Evolutionary conservation across 352 stramenopile species (phyloP).

Genomic region (Globisporangium viniferum): DNA sequence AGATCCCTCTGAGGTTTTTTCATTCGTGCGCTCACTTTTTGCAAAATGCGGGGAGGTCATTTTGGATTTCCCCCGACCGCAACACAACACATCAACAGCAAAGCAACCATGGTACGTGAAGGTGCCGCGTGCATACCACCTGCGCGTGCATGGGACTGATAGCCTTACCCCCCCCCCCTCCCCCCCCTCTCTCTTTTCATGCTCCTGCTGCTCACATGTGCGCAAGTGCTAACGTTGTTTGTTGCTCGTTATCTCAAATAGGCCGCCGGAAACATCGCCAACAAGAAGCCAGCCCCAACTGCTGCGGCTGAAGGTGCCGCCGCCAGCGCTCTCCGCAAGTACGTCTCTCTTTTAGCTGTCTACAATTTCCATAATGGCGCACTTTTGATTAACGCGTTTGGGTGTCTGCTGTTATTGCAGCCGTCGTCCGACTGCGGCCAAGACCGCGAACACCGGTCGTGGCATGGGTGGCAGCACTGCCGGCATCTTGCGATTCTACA

Average conservation of each 20-base stretch:
- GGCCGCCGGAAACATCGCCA: conserved; percentile 38
- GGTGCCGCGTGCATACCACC: not conserved
- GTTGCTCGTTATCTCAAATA: conserved; percentile 11
- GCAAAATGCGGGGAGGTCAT: conserved; percentile 12
- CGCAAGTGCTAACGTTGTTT: not conserved
- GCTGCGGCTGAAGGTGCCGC: conserved; percentile 56
- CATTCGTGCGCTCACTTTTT: not conserved
- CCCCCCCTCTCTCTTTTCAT: not conserved
- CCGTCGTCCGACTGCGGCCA: conserved; percentile 50
- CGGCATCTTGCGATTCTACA: conserved; percentile 97
- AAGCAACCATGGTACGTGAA: conserved; percentile 13
- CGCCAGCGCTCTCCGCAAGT: conserved; percentile 73
- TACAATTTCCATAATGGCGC: not conserved
- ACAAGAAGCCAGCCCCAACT: conserved; percentile 70
- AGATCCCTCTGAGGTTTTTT: not conserved
- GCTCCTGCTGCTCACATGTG: not conserved
- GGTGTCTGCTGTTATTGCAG: conserved; percentile 18
- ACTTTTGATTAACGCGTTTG: not conserved
- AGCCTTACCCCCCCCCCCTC: not conserved
- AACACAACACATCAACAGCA: conserved; percentile 1
- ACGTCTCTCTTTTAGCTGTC: conserved; percentile 11
- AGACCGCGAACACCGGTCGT: conserved; percentile 67
- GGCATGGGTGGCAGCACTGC: conserved; percentile 83
- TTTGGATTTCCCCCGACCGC: conserved; percentile 19
- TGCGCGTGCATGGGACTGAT: not conserved